These are phyloP conservation scores for Centaurea solstitialis DNA, from an alignment of 129 eudicot genomes.

Conservation along the genomic window DNA sequence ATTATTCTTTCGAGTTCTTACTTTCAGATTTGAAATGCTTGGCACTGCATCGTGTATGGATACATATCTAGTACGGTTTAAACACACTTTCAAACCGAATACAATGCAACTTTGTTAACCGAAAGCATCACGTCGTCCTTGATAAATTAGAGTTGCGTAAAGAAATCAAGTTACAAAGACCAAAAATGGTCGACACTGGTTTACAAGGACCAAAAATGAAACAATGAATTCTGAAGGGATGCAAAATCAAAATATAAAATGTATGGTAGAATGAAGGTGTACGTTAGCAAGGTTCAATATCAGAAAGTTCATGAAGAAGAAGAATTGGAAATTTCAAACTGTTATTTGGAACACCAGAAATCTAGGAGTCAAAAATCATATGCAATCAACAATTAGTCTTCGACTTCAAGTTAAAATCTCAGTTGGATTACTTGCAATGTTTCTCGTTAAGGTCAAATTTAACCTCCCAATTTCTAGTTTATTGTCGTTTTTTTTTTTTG, in stretches of 20 bases:
- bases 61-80: background rate
- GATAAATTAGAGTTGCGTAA: background rate
- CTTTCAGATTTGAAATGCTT: too few relatives aligned
- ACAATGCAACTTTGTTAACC: background rate
- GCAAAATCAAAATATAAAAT: too few relatives aligned
- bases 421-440: slow-evolving; percentile 56
- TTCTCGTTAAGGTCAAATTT: slow-evolving; percentile 65
- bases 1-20: too few relatives aligned
- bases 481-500: background rate
- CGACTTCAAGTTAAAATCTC: slow-evolving; percentile 45
- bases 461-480: background rate
- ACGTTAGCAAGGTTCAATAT: slow-evolving; percentile 22
- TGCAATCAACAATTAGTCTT: slow-evolving; percentile 24
- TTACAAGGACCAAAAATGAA: background rate
- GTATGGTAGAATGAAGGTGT: background rate
- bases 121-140: background rate
- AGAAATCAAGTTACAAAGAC: background rate
- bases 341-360: background rate
- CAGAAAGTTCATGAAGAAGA: background rate
- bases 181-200: too few relatives aligned
- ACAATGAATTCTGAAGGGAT: background rate
- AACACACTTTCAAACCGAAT: background rate
- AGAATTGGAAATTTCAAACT: background rate
- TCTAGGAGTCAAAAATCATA: slow-evolving; percentile 7
- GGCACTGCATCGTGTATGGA: too few relatives aligned